Percentiles rank a stretch among this genome's conserved stretches.
These are phyloP conservation scores for Mesembryanthemum crystallinum DNA, from an alignment of 148 eudicot species.

Conservation along the genomic window DNA sequence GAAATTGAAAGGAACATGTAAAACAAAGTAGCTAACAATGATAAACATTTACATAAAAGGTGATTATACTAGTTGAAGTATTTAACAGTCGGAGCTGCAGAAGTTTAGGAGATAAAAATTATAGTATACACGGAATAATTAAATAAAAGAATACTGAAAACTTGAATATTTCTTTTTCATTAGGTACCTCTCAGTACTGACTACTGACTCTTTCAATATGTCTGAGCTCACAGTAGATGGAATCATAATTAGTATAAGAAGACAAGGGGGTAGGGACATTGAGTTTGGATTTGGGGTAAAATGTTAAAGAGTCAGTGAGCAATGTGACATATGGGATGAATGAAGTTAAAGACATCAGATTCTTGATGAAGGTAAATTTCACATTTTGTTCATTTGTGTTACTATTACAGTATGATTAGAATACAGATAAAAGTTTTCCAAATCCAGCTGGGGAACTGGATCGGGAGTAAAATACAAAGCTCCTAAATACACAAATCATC, in stretches of 20 bases:
- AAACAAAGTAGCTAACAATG: neutral
- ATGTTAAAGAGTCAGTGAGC: neutral
- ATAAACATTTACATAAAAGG: neutral
- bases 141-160: neutral
- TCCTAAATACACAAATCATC: conserved; percentile 5
- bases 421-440: conserved; percentile 1
- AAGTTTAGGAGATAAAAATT: neutral
- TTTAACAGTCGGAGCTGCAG: neutral
- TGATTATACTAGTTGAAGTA: too few species aligned
- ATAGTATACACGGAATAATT: neutral
- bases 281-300: neutral
- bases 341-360: neutral
- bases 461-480: neutral
- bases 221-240: neutral
- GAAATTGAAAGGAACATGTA: neutral
- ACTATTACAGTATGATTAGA: conserved; percentile 13
- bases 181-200: conserved; percentile 9
- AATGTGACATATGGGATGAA: neutral
- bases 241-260: too few species aligned
- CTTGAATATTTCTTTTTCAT: neutral
- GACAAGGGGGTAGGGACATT: neutral
- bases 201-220: conserved; percentile 8
- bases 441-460: neutral
- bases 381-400: neutral
- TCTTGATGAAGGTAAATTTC: neutral